Evolutionary conservation across 768 basidiomycete genomes (phyloP), one percentile per base, ranked within the genome.

Genomic region (Neoboletus magnificus): DNA sequence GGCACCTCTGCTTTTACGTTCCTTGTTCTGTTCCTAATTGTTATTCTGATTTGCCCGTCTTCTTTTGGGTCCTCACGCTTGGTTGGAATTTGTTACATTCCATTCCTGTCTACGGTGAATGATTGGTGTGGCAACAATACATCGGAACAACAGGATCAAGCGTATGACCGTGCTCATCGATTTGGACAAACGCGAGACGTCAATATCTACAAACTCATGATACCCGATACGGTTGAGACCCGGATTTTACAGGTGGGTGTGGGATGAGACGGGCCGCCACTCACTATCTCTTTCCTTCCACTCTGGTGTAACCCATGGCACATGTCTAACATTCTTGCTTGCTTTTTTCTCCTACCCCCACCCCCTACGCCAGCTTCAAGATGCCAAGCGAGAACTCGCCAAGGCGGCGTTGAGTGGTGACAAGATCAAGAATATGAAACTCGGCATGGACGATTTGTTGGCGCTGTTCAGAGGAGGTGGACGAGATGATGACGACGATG

Each of bases 101-200:
- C 12, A 41, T 50, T 37, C 15, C 5, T 16, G 22, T 51, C 40
- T 13, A 25, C 23, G 42, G 18, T 47, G 50, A 23, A 52, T 44
- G 45, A 45, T 52, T 45, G 43, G 29, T 25, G 18, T 27, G 32
- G 30, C 36, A 35, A 40, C 23, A 20, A 46, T 23, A 41, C 41
- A 37, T 36, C 16, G 46, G 27, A 27, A 45, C 20, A 44, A 63
- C 65, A 89, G 82, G 93, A 96, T 59, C 95, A 98, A 74, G 94
- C 94, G 0, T 96, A 94, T 64, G 94, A 94, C 67, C 85, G 93
- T 48, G 86, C 89, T 7, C 93, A 95, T 77, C 86, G 91, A 51
- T 85, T 91, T 54, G 94, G 96, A 9, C 95, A 98, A 73, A 88
- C 77, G 46, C 83, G 86, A 27, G 82, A 88, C 57, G 95, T 97